These are phyloP conservation scores for Didymellaceae sp. DNA, from an alignment of 2,329 filamentous ascomycete species.

Conservation along the genomic window DNA sequence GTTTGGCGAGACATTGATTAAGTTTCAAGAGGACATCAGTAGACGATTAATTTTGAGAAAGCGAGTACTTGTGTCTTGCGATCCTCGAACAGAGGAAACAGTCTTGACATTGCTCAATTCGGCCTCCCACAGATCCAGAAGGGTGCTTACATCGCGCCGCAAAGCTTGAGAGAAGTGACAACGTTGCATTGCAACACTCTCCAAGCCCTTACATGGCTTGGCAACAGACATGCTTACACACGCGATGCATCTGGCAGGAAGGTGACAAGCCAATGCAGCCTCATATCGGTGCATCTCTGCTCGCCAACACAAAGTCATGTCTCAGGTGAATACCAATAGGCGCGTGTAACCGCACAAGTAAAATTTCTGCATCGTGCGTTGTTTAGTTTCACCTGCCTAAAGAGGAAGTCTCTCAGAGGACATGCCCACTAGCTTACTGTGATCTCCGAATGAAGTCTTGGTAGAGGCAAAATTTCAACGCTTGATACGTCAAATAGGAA, in stretches of 20 bases:
- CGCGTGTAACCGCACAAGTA: constrained; percentile 13
- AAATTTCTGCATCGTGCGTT: constrained; percentile 9
- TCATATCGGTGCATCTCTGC: background rate
- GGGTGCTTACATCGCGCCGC: background rate
- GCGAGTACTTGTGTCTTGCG: no score
- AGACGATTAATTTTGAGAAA: no score
- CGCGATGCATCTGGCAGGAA: constrained; percentile 2
- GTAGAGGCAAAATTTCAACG: constrained; percentile 1
- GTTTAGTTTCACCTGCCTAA: constrained; percentile 12
- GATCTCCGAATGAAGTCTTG: constrained; percentile 8
- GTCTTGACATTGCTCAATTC: no score
- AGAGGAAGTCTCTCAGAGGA: constrained; percentile 1
- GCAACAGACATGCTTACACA: background rate
- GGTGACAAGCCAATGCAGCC: background rate
- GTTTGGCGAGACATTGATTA: no score
- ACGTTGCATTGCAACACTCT: background rate
- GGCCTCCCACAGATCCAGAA: background rate
- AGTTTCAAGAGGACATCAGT: no score
- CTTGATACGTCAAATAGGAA: background rate
- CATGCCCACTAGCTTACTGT: constrained; percentile 10
- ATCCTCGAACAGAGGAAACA: background rate
- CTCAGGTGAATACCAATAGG: background rate
- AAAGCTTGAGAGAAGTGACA: background rate
- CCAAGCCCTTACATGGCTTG: constrained; percentile 5
- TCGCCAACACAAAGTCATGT: background rate